Evolutionary conservation across 2,329 filamentous ascomycete genomes (phyloP).

Genomic region (Pyrenophora tritici-repentis): DNA sequence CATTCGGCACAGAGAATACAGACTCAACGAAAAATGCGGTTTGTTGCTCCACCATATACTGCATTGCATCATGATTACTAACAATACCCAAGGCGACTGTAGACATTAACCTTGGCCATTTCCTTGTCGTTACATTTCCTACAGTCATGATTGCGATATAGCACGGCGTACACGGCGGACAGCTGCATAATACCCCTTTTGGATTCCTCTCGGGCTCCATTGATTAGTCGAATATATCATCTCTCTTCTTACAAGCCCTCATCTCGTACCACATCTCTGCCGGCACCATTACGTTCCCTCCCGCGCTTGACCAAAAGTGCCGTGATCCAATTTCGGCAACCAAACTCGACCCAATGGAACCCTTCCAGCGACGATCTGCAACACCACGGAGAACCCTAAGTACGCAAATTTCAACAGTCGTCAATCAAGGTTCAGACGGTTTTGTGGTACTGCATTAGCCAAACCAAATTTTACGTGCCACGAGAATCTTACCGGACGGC

Average conservation of each 20-base stretch:
- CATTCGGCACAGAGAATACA: conserved; percentile 49
- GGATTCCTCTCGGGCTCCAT: conserved; percentile 24
- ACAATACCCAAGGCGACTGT: conserved; percentile 41
- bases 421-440: conserved; percentile 6
- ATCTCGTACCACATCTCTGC: neutral
- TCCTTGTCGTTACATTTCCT: conserved; percentile 9
- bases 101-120: conserved; percentile 17
- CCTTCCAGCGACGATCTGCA: too few relatives aligned
- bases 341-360: neutral
- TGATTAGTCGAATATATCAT: conserved; percentile 37
- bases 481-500: conserved; percentile 19
- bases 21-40: conserved; percentile 56
- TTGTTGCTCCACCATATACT: conserved; percentile 17
- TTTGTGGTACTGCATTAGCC: conserved; percentile 10
- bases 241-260: conserved; percentile 19
- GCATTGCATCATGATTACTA: conserved; percentile 9
- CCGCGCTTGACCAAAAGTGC: too few relatives aligned
- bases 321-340: neutral
- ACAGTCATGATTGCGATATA: conserved; percentile 21
- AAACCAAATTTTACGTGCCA: conserved; percentile 5
- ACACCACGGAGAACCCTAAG: neutral
- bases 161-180: conserved; percentile 40
- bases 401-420: neutral
- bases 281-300: too few relatives aligned
- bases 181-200: conserved; percentile 43